phyloP scores from a whole-genome alignment of 1,139 yeast genomes.

The Pneumocystis carinii region DNA sequence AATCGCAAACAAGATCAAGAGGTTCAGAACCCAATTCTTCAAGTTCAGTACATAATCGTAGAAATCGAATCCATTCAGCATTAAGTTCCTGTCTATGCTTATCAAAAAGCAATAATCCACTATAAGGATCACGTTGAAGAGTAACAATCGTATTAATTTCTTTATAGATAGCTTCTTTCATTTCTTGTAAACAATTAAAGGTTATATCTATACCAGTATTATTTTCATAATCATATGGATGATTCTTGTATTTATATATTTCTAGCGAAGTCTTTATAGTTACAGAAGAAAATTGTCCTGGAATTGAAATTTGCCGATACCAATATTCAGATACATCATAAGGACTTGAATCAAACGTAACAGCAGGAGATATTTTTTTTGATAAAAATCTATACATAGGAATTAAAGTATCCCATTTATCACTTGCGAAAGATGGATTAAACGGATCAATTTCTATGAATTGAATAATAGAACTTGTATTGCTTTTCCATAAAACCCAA shows the following conservation, averaged over 20 bases:
- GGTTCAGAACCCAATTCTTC: not conserved
- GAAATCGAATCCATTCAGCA: slow-evolving; percentile 1
- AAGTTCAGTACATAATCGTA: slow-evolving; percentile 2
- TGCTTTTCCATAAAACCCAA: slow-evolving; percentile 2
- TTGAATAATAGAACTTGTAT: slow-evolving; percentile 1
- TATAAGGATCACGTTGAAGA: not conserved
- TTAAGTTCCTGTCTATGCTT: slow-evolving; percentile 1
- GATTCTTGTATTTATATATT: not conserved
- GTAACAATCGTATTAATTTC: not conserved
- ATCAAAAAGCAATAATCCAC: not conserved
- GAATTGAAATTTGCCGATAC: not conserved
- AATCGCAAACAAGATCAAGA: not conserved
- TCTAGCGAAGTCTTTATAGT: not conserved
- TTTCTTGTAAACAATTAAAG: not conserved
- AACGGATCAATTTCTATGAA: not conserved
- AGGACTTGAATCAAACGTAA: not conserved
- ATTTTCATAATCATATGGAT: not conserved
- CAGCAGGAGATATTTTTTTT: not conserved
- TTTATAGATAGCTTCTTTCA: not conserved
- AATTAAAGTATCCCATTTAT: not conserved
- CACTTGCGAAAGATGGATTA: not conserved
- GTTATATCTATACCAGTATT: not conserved
- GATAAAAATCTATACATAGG: not conserved
- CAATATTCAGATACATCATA: slow-evolving; percentile 2
- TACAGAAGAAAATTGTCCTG: not conserved